These are phyloP conservation scores for Amanita brunnescens DNA, from an alignment of 768 basidiomycete species.

Conservation along the genomic window DNA sequence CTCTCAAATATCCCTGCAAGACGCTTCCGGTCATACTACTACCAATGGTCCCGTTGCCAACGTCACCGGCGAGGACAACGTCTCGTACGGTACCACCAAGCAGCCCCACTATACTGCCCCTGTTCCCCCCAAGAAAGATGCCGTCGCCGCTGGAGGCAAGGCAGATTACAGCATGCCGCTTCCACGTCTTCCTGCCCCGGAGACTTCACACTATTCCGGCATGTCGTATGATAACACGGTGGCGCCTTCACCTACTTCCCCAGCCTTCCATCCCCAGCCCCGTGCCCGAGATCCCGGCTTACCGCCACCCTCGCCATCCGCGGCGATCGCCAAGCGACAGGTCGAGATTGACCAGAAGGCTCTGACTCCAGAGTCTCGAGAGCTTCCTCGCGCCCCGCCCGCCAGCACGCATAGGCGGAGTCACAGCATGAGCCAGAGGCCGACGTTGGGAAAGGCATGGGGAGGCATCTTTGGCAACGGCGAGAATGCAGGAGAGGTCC, in stretches of 20 bases:
- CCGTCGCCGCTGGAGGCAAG: conserved; percentile 20
- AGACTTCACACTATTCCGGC: conserved; percentile 72
- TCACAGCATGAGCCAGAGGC: conserved; percentile 77
- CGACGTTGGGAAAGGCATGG: conserved; percentile 46
- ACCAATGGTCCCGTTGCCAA: conserved; percentile 4
- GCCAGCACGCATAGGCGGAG: conserved; percentile 75
- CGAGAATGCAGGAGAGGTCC: conserved; percentile 28
- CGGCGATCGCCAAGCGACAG: conserved; percentile 14
- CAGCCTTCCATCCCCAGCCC: conserved; percentile 50
- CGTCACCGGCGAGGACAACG: background rate
- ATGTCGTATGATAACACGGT: conserved; percentile 65
- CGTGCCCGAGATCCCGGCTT: conserved; percentile 59
- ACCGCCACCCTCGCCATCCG: conserved; percentile 34
- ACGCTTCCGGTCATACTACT: conserved; percentile 6
- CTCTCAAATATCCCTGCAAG: conserved; percentile 66
- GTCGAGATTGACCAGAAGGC: conserved; percentile 22
- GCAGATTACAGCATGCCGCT: conserved; percentile 81
- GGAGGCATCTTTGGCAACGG: conserved; percentile 49
- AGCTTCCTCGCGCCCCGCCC: conserved; percentile 58
- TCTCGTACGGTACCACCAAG: conserved; percentile 9
- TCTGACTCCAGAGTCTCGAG: conserved; percentile 16
- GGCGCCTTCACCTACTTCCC: conserved; percentile 51
- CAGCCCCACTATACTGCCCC: conserved; percentile 22
- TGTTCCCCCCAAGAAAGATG: conserved; percentile 20
- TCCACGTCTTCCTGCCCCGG: conserved; percentile 73